Evolutionary conservation across 2,329 filamentous ascomycete species (phyloP).

Genomic region (Sordariomycetes sp.): DNA sequence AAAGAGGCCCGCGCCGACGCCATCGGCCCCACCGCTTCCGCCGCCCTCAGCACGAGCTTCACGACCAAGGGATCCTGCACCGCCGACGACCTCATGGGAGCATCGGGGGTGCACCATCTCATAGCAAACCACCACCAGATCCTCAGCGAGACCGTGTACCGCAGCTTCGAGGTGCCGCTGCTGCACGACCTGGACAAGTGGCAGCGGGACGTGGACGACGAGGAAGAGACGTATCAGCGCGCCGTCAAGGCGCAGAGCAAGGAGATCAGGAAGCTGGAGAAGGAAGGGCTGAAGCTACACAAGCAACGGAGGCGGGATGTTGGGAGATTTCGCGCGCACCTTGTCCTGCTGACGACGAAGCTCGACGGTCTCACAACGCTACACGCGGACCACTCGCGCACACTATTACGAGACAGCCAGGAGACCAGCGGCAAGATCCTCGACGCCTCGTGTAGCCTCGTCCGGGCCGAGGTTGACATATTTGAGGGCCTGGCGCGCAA

Average conservation of each 20-base stretch:
- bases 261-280: constrained; percentile 54
- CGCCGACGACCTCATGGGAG: constrained; percentile 50
- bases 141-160: constrained; percentile 57
- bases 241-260: constrained; percentile 41
- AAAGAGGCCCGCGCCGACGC: constrained; percentile 55
- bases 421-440: constrained; percentile 52
- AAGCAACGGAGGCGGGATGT: constrained; percentile 50
- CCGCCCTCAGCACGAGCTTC: constrained; percentile 30
- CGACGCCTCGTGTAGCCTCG: constrained; percentile 54
- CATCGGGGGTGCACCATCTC: constrained; percentile 55
- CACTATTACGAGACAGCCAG: constrained; percentile 51
- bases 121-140: constrained; percentile 63
- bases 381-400: constrained; percentile 49
- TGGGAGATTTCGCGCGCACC: constrained; percentile 48
- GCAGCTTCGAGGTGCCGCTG: constrained; percentile 56
- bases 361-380: constrained; percentile 52
- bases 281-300: constrained; percentile 53
- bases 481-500: constrained; percentile 57
- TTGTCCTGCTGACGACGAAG: constrained; percentile 51
- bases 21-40: constrained; percentile 25
- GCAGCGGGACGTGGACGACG: constrained; percentile 52
- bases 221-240: constrained; percentile 48
- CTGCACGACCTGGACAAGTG: constrained; percentile 60
- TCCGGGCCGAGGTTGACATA: constrained; percentile 59
- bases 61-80: constrained; percentile 45